phyloP scores from a whole-genome alignment of 352 stramenopile genomes.

The Globisporangium spinosum region DNA sequence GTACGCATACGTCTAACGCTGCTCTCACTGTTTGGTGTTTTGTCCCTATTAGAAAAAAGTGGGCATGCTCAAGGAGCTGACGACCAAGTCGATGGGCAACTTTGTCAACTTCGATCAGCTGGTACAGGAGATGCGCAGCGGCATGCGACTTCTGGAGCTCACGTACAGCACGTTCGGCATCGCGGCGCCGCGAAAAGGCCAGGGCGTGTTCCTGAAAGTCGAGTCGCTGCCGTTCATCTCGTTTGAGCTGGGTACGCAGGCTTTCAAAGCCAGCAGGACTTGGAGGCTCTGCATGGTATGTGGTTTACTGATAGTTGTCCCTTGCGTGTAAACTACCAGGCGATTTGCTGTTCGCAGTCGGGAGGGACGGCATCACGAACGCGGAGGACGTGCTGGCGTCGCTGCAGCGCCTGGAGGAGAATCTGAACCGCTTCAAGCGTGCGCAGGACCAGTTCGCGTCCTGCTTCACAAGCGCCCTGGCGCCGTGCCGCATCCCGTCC shows the following conservation, averaged over 20 bases:
- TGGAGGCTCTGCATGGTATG: neutral
- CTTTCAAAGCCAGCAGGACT: neutral
- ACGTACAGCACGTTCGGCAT: slow-evolving; percentile 65
- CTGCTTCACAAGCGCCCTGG: slow-evolving; percentile 54
- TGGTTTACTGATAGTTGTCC: neutral
- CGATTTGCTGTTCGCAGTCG: slow-evolving; percentile 12
- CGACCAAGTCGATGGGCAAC: slow-evolving; percentile 30
- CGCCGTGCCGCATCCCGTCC: slow-evolving; percentile 57
- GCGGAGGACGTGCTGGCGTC: slow-evolving; percentile 41
- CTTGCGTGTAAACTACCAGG: neutral
- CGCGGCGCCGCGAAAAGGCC: slow-evolving; percentile 44
- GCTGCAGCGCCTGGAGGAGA: slow-evolving; percentile 40
- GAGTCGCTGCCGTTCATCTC: slow-evolving; percentile 39
- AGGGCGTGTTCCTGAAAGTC: slow-evolving; percentile 49
- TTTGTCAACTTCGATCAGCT: slow-evolving; percentile 38
- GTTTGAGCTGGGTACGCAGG: slow-evolving; percentile 46
- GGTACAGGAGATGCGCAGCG: slow-evolving; percentile 35
- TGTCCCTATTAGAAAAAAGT: slow-evolving; percentile 43
- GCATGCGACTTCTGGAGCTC: slow-evolving; percentile 42
- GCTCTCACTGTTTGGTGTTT: neutral
- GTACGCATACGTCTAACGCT: neutral
- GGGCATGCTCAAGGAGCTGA: slow-evolving; percentile 65
- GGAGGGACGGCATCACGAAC: slow-evolving; percentile 4
- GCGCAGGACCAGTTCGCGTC: slow-evolving; percentile 45
- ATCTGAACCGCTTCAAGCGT: slow-evolving; percentile 40